Evolutionary conservation across 805 yeast species (phyloP), one percentile per base, ranked within the genome.

Genomic region (Ogataea allantospora): DNA sequence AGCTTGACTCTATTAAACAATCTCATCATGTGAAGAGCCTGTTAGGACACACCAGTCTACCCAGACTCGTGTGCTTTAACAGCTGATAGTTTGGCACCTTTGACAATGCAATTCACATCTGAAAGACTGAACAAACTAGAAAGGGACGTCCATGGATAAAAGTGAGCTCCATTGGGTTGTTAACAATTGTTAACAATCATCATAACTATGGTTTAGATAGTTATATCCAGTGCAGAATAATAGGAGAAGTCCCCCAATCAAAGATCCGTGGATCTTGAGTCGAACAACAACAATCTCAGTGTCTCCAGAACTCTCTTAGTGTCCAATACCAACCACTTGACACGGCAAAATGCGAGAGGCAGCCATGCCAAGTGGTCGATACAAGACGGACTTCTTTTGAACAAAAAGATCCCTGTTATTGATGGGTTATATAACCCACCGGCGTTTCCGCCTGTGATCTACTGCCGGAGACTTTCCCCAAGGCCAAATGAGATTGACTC

Each of bases 401-500:
- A 10, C 11, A 7, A 21, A 21, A 7, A 21, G 5, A 9, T n/a
- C 23, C 7, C 11, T 21, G 8, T 21, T 28, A 43, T 46, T 46
- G 42, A 30, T 38, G 44, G 32, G 39, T 46, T 50, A 16, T 48
- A 41, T 42, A 33, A 49, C 41, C 43, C 46, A 47, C 33, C 44
- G 51, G 50, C 55, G 62, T 80, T 80, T 79, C 88, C 88, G 83
- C 78, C 67, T 65, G 60, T 45, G 33, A 48, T 21, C 42, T 43
- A 60, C 64, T 84, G 84, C 84, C 77, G 88, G 88, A 81, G 88
- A 81, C 88, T 81, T 81, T 81, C 88, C 88, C 88, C 87, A 75
- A 80, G 79, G 83, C 83, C 60, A 12, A 8, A 40, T 43, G 44
- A 42, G 35, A 45, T 52, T 12, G 18, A 19, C 45, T 67, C 78